Conservation (phyloP, 2,329 filamentous ascomycete genomes). For the Aspergillus sp. region DNA sequence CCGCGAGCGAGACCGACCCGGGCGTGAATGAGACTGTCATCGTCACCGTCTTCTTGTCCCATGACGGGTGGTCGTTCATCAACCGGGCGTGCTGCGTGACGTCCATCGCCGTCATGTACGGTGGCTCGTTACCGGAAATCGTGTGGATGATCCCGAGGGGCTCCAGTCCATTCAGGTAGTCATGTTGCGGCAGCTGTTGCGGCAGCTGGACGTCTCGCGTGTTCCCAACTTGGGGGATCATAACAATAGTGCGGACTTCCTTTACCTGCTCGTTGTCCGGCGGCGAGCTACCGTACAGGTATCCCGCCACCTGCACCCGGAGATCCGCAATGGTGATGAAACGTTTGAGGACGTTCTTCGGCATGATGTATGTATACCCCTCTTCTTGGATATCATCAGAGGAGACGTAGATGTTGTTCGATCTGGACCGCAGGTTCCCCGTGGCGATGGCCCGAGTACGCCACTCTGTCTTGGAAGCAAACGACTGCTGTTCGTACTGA, state of each 20-base stretch:
- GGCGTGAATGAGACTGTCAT: constrained; percentile 96
- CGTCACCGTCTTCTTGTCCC: constrained; percentile 87
- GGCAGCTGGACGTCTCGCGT: constrained; percentile 87
- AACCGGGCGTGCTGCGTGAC: constrained; percentile 89
- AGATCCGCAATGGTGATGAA: constrained; percentile 98
- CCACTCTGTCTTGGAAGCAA: constrained; percentile 98
- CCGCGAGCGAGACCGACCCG: constrained; percentile 86
- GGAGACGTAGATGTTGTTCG: constrained; percentile 98
- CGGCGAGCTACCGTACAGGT: constrained; percentile 86
- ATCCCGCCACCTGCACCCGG: constrained; percentile 91
- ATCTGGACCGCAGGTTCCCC: constrained; percentile 82
- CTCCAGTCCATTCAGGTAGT: constrained; percentile 78
- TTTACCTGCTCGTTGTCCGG: constrained; percentile 95
- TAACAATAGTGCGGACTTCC: constrained; percentile 91
- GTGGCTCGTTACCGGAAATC: constrained; percentile 84
- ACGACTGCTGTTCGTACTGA: constrained; percentile 94
- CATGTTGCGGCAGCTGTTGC: constrained; percentile 81
- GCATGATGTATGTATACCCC: constrained; percentile 94
- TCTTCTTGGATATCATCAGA: constrained; percentile 88
- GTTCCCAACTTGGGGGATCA: constrained; percentile 93
- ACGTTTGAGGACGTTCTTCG: constrained; percentile 95
- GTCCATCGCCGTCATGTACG: constrained; percentile 92
- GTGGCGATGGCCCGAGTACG: constrained; percentile 93
- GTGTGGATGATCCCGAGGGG: constrained; percentile 94
- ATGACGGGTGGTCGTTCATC: constrained; percentile 70